Evolutionary conservation across 768 basidiomycete species (phyloP), one percentile per base, ranked within the genome.

Genomic region (Collybia nuda): DNA sequence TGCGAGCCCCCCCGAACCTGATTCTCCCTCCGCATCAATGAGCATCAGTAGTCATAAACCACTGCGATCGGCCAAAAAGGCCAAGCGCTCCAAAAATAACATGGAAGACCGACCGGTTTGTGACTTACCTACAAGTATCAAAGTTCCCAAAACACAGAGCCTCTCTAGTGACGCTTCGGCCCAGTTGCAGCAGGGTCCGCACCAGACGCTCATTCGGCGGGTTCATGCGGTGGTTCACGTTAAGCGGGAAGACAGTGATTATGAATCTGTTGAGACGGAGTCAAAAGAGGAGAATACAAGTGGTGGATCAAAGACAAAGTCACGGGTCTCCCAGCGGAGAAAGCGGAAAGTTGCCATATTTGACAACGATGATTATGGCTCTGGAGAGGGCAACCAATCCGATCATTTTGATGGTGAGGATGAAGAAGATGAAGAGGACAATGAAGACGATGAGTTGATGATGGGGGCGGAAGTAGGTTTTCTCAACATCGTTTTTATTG

Each of bases 161-260:
- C 29, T 42, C 15, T 44, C 58, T 35, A 36, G 47, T 40, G 42
- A 41, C 37, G 61, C 19, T 26, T 36, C 45, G 14, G 51, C 48
- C 40, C 54, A 17, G 23, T 21, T 36, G 32, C 50, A 15, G 36
- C 46, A 48, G 18, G 53, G 47, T 39, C 56, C 61, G 3, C 59
- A 53, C 9, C 62, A 62, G 43, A 73, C 70, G 0, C 62, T 89
- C 14, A 73, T 89, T 37, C 79, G 87, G 18, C 81, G 83, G 28
- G 87, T 89, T 6, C 79, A 81, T 18, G 84, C 87, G 5, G 73
- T 88, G 17, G 69, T 88, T 1, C 71, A 77, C 28, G 79, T 88
- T 32, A 88, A 89, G 58, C 76, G 76, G 48, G 86, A 88, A 63
- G 82, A 80, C 2, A 70, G 74, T 3, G 58, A 60, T 23, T 50